Base-by-base conservation (phyloP, 2,329 filamentous ascomycete species). In the Aspergillus ochraceoroseus region DNA sequence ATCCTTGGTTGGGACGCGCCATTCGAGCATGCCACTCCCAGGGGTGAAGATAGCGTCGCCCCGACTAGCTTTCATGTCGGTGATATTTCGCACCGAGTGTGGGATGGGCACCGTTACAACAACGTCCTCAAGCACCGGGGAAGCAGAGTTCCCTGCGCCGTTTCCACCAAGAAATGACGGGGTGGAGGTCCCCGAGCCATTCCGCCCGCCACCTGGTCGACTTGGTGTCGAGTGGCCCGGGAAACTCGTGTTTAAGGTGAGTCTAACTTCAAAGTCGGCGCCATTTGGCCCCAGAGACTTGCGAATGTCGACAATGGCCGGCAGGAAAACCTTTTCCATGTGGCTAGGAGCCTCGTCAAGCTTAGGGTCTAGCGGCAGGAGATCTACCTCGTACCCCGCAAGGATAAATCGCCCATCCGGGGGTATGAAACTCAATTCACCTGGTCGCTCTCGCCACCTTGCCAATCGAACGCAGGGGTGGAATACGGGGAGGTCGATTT, bases 351-450 rank as follows among this genome's bases (percentile, higher is more conserved):
- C 75, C 12, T 75, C 71, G 37, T 72, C 72, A 52, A 77, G 75
- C 13, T 75, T 72, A 50, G 71, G 73, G 11, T 80, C 76, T 34
- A 83, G 77, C 0, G 88, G 88, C 8, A 96, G 72, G 14, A 98
- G 68, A 62, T 98, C 87, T 13, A 94, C 87, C 63, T 95, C 90
- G 59, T 98, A 98, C 14, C 88, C 89, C 20, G 88, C 89, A 12
- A 98, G 74, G 27, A 95, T 85, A 62, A 96, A 98, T 29, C 87
- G 79, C 20, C 92, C 92, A 62, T 98, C 92, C 0, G 92, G 92
- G 2, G 92, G 92, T 8, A 98, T 79, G 57, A 98, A 98, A 59
- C 87, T 94, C n/a, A 98, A 72, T 50, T 95, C 85, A 2, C 92
- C 92, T 0, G 89, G 87, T 40, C 80, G 78, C 54, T 94, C 87